These are phyloP conservation scores for Naganishia sp. DNA, from an alignment of 1,284 basidiomycete genomes.

Conservation along the genomic window DNA sequence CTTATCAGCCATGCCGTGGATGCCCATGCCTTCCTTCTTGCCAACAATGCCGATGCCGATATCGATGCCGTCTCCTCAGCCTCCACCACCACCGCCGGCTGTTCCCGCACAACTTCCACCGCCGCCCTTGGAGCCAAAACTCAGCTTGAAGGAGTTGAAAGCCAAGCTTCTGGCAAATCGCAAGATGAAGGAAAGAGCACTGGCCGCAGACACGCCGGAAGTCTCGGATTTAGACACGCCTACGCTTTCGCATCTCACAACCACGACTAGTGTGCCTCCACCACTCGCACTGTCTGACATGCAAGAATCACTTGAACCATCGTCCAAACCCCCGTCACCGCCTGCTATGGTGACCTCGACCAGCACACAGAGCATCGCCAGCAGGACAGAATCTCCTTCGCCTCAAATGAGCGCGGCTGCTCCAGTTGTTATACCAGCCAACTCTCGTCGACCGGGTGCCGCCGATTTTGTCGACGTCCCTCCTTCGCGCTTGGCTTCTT, in stretches of 20 bases:
- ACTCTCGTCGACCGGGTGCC: slow-evolving; percentile 20
- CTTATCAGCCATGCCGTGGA: not conserved
- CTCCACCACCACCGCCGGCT: not conserved
- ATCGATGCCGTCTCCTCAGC: not conserved
- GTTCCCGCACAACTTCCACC: not conserved
- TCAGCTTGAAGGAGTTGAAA: slow-evolving; percentile 17
- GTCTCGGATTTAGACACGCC: slow-evolving; percentile 9
- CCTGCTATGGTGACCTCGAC: not conserved
- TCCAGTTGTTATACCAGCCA: not conserved
- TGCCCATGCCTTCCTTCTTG: not conserved
- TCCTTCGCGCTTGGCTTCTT: slow-evolving; percentile 17
- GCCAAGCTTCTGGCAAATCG: slow-evolving; percentile 18
- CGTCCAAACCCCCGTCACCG: not conserved
- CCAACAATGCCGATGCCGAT: not conserved
- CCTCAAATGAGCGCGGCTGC: not conserved
- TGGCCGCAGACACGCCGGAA: slow-evolving; percentile 2
- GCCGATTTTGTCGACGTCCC: slow-evolving; percentile 20
- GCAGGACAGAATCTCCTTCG: not conserved
- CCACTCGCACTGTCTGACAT: not conserved
- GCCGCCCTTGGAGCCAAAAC: slow-evolving; percentile 16
- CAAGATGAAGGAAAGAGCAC: slow-evolving; percentile 2
- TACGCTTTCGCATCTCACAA: not conserved
- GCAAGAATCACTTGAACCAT: not conserved
- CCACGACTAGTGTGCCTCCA: not conserved
- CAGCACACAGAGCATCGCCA: not conserved